These are phyloP conservation scores for Fusarium vanettenii DNA, from an alignment of 2,329 filamentous ascomycete species.

Conservation along the genomic window DNA sequence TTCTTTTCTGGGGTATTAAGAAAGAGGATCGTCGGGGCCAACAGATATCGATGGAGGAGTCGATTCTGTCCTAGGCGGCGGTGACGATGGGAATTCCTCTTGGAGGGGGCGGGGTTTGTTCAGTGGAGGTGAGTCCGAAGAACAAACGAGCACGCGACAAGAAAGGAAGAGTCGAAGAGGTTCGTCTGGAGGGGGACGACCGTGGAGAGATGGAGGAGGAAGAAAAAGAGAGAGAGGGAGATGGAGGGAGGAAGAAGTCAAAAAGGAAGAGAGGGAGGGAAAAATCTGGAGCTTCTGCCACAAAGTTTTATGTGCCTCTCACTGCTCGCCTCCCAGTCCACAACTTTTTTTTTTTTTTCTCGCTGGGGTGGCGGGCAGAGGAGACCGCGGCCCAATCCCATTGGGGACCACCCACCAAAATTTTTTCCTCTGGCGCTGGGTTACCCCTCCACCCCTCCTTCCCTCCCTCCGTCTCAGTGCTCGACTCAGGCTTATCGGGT, in stretches of 20 bases:
- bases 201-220: conserved; percentile 50
- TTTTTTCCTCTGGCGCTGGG: conserved; percentile 27
- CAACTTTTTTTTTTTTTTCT: conserved; percentile 47
- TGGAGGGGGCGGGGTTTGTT: conserved; percentile 48
- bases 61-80: conserved; percentile 55
- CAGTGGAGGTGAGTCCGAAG: conserved; percentile 48
- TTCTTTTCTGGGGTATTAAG: conserved; percentile 41
- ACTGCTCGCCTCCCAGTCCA: conserved; percentile 37
- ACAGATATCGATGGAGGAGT: conserved; percentile 56
- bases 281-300: conserved; percentile 40
- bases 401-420: conserved; percentile 31
- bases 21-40: conserved; percentile 40
- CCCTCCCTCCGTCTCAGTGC: conserved; percentile 20
- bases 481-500: conserved; percentile 49
- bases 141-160: conserved; percentile 47
- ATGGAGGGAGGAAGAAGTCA: conserved; percentile 42
- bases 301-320: conserved; percentile 50
- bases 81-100: conserved; percentile 51
- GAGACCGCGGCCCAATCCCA: conserved; percentile 15
- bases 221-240: conserved; percentile 48
- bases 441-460: conserved; percentile 45
- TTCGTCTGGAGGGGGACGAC: conserved; percentile 60
- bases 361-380: conserved; percentile 13
- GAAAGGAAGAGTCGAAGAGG: conserved; percentile 41
- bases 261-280: conserved; percentile 47